These are phyloP conservation scores for Vigna angularis DNA, from an alignment of 306 rosid species.

Conservation along the genomic window DNA sequence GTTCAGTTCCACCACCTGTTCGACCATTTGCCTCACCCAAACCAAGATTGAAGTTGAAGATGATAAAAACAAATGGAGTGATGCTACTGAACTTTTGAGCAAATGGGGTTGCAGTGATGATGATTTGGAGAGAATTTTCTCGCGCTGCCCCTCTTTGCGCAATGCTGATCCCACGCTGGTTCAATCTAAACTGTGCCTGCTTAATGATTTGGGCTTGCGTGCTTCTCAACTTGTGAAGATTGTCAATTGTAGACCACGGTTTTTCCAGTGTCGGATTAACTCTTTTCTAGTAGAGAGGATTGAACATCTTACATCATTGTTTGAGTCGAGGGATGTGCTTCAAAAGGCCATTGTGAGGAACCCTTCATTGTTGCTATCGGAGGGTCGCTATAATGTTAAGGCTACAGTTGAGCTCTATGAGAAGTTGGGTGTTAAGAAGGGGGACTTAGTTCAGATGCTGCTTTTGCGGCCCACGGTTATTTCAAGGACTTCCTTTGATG, in stretches of 20 bases:
- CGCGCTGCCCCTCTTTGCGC: constrained; percentile 53
- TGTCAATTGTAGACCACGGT: constrained; percentile 64
- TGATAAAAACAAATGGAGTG: constrained; percentile 6
- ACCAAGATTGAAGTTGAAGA: constrained; percentile 42
- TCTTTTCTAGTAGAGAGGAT: constrained; percentile 61
- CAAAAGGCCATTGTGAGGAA: constrained; percentile 69
- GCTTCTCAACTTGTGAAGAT: constrained; percentile 69
- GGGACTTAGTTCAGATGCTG: constrained; percentile 69
- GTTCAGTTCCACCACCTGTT: constrained; percentile 59
- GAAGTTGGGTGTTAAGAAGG: constrained; percentile 60
- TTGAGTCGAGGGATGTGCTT: constrained; percentile 68
- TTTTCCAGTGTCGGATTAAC: constrained; percentile 52
- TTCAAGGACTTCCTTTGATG: constrained; percentile 68
- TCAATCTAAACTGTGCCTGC: constrained; percentile 57
- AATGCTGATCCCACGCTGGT: constrained; percentile 49
- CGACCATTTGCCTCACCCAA: constrained; percentile 56
- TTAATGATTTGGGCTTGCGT: constrained; percentile 59
- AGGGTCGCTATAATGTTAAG: constrained; percentile 47
- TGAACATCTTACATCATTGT: constrained; percentile 56
- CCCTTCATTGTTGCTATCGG: constrained; percentile 67
- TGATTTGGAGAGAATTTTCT: constrained; percentile 54
- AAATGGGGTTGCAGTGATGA: constrained; percentile 75
- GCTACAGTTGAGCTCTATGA: constrained; percentile 57
- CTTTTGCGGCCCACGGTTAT: constrained; percentile 66
- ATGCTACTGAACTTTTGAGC: constrained; percentile 54